phyloP scores from a whole-genome alignment of 2,329 filamentous ascomycete genomes.

The Ascochyta viciae-villosae region DNA sequence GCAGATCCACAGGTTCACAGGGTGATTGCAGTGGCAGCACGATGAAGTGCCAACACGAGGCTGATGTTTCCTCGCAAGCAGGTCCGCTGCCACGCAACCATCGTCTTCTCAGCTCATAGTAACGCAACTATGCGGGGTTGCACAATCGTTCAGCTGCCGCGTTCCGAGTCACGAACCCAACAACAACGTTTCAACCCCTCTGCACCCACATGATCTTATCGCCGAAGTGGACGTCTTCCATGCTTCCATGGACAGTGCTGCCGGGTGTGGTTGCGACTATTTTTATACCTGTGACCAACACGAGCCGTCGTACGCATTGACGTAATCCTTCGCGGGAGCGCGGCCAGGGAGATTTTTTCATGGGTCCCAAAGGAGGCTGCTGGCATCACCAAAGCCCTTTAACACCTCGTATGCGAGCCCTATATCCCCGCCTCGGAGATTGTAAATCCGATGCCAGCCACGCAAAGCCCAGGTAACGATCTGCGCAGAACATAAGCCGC shows the following conservation, averaged over 20 bases:
- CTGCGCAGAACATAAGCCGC: constrained; percentile 4
- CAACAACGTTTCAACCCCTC: constrained; percentile 1
- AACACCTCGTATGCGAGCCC: background rate
- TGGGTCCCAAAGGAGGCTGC: constrained; percentile 16
- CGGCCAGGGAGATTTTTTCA: constrained; percentile 12
- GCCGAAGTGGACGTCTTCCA: background rate
- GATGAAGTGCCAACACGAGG: constrained; percentile 8
- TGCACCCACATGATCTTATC: constrained; percentile 6
- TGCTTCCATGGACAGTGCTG: background rate
- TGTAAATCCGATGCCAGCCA: constrained; percentile 13
- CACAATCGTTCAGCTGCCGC: constrained; percentile 7
- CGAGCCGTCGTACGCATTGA: background rate
- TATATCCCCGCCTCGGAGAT: constrained; percentile 12
- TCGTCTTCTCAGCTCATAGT: constrained; percentile 4
- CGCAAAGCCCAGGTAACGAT: constrained; percentile 4
- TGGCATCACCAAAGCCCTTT: background rate
- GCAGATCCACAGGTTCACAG: constrained; percentile 15
- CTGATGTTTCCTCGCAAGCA: constrained; percentile 5
- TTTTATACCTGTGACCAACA: constrained; percentile 9
- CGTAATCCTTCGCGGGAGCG: constrained; percentile 3
- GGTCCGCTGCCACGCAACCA: background rate
- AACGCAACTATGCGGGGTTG: constrained; percentile 5
- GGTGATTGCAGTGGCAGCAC: constrained; percentile 14
- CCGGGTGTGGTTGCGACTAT: constrained; percentile 6
- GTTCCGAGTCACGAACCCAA: background rate